A percentile compares a stretch with the other conserved stretches of the same genome.
Conservation (phyloP, 306 rosid species). For the Quercus gilva region DNA sequence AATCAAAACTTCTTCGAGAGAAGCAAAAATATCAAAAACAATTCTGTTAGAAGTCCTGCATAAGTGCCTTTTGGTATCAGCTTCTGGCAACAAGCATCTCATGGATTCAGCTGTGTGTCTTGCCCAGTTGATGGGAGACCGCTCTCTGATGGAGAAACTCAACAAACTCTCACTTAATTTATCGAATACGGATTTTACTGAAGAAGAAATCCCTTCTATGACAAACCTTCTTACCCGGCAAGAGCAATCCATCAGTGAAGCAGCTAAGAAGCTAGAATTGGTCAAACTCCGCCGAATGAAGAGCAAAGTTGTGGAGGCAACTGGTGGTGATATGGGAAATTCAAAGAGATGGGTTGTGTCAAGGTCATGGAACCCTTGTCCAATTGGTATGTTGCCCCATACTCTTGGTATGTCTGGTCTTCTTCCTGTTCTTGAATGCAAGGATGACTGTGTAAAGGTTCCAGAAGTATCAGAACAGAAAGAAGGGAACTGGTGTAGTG, state of each 20-base stretch:
- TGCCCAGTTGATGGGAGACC: conserved; percentile 49
- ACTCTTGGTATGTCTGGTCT: conserved; percentile 60
- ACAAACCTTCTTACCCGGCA: conserved; percentile 33
- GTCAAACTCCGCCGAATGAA: conserved; percentile 46
- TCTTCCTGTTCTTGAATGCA: conserved; percentile 57
- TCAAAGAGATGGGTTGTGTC: conserved; percentile 58
- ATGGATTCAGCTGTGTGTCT: conserved; percentile 57
- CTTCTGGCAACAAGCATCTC: conserved; percentile 57
- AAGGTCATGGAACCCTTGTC: conserved; percentile 83
- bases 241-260: conserved; percentile 52
- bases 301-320: conserved; percentile 21
- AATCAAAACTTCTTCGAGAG: conserved; percentile 26
- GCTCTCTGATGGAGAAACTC: conserved; percentile 44
- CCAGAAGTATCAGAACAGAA: conserved; percentile 18
- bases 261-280: conserved; percentile 57
- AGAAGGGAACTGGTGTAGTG: conserved; percentile 21
- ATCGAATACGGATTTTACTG: conserved; percentile 32
- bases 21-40: conserved; percentile 38
- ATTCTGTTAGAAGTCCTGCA: conserved; percentile 53
- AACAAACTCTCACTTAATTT: conserved; percentile 37
- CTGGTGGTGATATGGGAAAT: conserved; percentile 25
- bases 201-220: conserved; percentile 27
- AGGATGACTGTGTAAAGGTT: conserved; percentile 5
- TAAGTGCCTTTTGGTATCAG: conserved; percentile 60
- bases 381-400: conserved; percentile 87